These are phyloP conservation scores for Catharanthus roseus DNA, from an alignment of 257 asterid genomes.

Conservation along the genomic window DNA sequence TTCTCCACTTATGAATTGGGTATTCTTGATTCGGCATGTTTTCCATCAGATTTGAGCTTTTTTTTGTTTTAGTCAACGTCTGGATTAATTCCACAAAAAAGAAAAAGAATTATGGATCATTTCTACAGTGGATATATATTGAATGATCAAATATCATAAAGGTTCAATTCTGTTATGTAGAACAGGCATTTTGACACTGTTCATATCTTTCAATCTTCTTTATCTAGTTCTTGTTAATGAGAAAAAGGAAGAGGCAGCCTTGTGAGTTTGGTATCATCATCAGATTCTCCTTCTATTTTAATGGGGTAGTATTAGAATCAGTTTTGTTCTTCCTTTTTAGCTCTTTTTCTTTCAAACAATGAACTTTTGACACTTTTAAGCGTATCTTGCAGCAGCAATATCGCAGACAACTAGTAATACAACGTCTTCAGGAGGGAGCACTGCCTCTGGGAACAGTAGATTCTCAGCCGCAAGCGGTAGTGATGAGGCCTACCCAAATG, in stretches of 20 bases:
- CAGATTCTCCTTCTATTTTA: neutral
- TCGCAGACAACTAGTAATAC: conserved; percentile 25
- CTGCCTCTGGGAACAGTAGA: conserved; percentile 26
- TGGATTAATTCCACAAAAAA: neutral
- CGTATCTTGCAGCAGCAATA: conserved; percentile 33
- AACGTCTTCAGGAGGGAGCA: conserved; percentile 21
- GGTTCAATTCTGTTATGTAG: neutral
- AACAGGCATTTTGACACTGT: neutral
- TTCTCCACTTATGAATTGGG: neutral
- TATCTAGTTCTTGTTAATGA: no score
- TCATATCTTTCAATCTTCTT: neutral
- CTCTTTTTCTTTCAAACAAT: neutral
- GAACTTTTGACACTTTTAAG: neutral
- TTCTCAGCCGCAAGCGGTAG: conserved; percentile 29
- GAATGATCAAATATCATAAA: neutral
- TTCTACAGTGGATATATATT: neutral
- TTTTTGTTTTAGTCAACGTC: neutral
- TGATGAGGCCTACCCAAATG: conserved; percentile 20
- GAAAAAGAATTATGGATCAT: no score
- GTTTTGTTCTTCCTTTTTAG: neutral
- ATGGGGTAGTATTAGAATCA: neutral
- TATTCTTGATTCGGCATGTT: neutral
- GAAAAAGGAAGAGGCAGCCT: neutral
- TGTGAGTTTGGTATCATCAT: neutral
- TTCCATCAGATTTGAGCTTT: neutral